Evolutionary conservation across 257 asterid species (phyloP).

Genomic region (Catharanthus roseus): DNA sequence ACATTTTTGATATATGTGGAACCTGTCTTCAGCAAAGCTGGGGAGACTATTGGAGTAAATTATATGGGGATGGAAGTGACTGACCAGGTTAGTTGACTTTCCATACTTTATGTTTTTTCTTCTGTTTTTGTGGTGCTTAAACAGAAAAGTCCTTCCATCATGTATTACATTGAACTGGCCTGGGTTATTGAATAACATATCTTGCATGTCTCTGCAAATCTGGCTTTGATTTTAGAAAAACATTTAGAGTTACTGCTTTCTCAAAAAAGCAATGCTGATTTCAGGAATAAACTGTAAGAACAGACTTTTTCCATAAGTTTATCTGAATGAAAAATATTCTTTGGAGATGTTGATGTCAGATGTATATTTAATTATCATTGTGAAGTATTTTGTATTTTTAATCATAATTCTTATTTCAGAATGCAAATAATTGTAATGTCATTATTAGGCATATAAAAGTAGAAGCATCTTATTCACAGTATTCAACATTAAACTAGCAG

Average conservation of each 20-base stretch:
- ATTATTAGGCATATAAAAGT: too few relatives aligned
- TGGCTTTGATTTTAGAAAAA: not conserved
- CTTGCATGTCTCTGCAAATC: not conserved
- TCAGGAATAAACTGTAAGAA: not conserved
- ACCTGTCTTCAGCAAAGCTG: slow-evolving; percentile 85
- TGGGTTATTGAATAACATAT: not conserved
- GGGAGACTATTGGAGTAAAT: slow-evolving; percentile 79
- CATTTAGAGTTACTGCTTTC: not conserved
- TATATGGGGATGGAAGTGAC: slow-evolving; percentile 97
- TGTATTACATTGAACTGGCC: not conserved
- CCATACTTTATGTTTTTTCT: not conserved
- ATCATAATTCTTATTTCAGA: not conserved
- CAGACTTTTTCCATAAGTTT: not conserved
- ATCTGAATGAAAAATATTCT: not conserved
- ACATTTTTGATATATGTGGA: slow-evolving; percentile 77
- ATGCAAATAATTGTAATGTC: not conserved
- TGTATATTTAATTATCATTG: not conserved
- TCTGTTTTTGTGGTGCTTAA: not conserved
- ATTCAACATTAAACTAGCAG: not conserved
- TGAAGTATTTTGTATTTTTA: not conserved
- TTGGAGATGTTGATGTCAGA: not conserved
- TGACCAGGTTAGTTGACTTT: slow-evolving; percentile 52
- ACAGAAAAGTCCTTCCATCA: not conserved
- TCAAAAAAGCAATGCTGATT: not conserved
- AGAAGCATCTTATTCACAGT: not conserved